Percentiles rank a stretch among this genome's conserved stretches.
These are phyloP conservation scores for Terana coerulea DNA, from an alignment of 768 basidiomycete species.

Conservation along the genomic window DNA sequence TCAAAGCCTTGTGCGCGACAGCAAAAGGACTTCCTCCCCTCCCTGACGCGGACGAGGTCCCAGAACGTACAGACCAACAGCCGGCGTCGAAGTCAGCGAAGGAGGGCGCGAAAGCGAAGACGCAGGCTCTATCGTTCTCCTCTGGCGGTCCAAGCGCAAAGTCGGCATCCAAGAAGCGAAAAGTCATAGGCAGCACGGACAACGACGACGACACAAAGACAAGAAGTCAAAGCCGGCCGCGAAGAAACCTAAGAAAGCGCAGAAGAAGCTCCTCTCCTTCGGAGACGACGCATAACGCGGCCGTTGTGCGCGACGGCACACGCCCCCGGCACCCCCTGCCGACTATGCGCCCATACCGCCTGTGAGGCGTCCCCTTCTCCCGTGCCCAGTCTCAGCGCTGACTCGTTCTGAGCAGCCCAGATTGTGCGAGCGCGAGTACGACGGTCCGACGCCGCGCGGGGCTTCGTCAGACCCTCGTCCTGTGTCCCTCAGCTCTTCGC, in stretches of 20 bases:
- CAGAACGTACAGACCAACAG: not conserved
- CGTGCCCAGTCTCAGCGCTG: too few relatives aligned
- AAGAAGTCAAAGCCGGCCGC: conserved; percentile 31
- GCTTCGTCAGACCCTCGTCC: too few relatives aligned
- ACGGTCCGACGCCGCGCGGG: too few relatives aligned
- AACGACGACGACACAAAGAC: conserved; percentile 25
- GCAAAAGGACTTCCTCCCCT: conserved; percentile 62
- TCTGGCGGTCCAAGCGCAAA: conserved; percentile 25
- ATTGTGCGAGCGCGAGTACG: too few relatives aligned
- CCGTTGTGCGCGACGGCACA: too few relatives aligned
- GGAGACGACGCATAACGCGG: conserved; percentile 46
- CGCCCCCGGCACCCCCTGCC: too few relatives aligned
- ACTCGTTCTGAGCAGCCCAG: too few relatives aligned
- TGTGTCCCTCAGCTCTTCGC: too few relatives aligned
- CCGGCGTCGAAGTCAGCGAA: conserved; percentile 1
- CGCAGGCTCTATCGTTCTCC: conserved; percentile 35
- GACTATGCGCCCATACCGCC: too few relatives aligned
- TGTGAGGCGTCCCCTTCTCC: too few relatives aligned
- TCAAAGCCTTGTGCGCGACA: conserved; percentile 23
- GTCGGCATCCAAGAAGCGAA: conserved; percentile 30
- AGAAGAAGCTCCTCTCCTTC: conserved; percentile 50
- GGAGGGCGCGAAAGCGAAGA: conserved; percentile 10
- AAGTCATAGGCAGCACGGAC: conserved; percentile 29
- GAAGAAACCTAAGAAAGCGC: conserved; percentile 52
- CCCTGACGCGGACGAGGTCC: conserved; percentile 27